These are phyloP conservation scores for Phaffomyces thermotolerans DNA, from an alignment of 805 yeast species.

Conservation along the genomic window DNA sequence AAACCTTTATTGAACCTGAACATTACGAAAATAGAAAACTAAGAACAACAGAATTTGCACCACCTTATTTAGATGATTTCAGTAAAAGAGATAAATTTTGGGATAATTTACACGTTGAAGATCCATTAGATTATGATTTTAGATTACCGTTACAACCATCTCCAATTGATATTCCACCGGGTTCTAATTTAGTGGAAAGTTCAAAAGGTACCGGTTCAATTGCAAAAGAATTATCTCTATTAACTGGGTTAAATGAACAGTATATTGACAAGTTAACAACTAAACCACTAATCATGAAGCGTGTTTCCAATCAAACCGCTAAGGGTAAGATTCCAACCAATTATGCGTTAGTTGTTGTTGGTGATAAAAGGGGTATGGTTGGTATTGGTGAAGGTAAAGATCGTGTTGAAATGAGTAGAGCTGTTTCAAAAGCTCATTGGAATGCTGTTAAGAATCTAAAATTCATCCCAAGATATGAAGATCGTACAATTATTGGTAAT, in stretches of 20 bases:
- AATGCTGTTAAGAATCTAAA: slow-evolving; percentile 82
- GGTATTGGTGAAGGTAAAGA: slow-evolving; percentile 96
- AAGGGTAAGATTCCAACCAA: slow-evolving; percentile 83
- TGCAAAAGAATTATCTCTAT: slow-evolving; percentile 47
- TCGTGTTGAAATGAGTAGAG: slow-evolving; percentile 63
- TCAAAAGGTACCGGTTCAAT: slow-evolving; percentile 22
- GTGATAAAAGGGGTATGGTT: slow-evolving; percentile 88
- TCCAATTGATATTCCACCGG: slow-evolving; percentile 48
- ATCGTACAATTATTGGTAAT: slow-evolving; percentile 84
- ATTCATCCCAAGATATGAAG: slow-evolving; percentile 79
- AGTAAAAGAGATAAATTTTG: slow-evolving; percentile 66
- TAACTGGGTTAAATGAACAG: slow-evolving; percentile 59
- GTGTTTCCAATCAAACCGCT: slow-evolving; percentile 85
- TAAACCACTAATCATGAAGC: slow-evolving; percentile 64
- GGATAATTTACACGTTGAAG: slow-evolving; percentile 51
- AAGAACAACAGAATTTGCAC: slow-evolving; percentile 50
- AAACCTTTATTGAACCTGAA: slow-evolving; percentile 61
- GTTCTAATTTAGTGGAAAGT: slow-evolving; percentile 27
- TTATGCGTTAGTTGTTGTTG: slow-evolving; percentile 83
- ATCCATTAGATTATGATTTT: slow-evolving; percentile 42
- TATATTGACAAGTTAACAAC: slow-evolving; percentile 56
- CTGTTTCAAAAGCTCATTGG: slow-evolving; percentile 84
- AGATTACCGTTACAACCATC: slow-evolving; percentile 50
- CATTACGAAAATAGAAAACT: slow-evolving; percentile 40
- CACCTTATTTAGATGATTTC: slow-evolving; percentile 66